Evolutionary conservation across 2,329 filamentous ascomycete genomes (phyloP).

Genomic region (Shiraia sp.): DNA sequence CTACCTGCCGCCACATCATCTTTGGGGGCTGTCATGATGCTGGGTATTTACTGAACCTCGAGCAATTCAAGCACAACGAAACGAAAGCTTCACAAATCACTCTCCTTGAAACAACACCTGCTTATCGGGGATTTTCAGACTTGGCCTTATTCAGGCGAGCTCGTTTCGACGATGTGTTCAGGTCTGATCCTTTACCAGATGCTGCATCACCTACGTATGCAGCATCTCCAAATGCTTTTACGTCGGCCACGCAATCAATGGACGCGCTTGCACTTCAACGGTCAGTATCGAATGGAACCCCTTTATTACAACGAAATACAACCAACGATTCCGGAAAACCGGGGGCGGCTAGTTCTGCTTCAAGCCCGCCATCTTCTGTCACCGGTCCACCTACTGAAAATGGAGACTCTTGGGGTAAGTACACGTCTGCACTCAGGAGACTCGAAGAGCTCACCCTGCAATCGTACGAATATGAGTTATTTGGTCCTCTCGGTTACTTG

Average conservation of each 20-base stretch:
- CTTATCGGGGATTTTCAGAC: constrained; percentile 46
- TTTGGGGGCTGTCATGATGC: constrained; percentile 55
- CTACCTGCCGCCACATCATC: constrained; percentile 53
- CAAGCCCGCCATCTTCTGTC: constrained; percentile 24
- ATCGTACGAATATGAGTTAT: background rate
- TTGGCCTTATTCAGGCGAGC: constrained; percentile 46
- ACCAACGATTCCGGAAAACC: constrained; percentile 19
- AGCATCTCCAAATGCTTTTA: background rate
- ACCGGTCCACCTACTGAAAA: constrained; percentile 13
- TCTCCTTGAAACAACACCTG: constrained; percentile 50
- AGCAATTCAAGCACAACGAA: constrained; percentile 50
- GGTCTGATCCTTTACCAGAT: constrained; percentile 46
- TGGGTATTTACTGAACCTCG: constrained; percentile 51
- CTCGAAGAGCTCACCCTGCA: too few relatives aligned
- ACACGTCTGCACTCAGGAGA: background rate
- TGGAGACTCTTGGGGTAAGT: constrained; percentile 25
- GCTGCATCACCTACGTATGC: constrained; percentile 9
- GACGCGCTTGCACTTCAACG: too few relatives aligned
- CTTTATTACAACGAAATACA: constrained; percentile 17
- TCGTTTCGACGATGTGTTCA: constrained; percentile 49
- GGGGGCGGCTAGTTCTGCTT: constrained; percentile 15
- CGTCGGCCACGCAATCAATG: background rate
- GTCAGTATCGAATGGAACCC: background rate
- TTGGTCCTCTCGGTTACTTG: background rate
- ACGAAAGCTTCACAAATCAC: constrained; percentile 46